These are phyloP conservation scores for Penicillium capsulatum DNA, from an alignment of 2,329 filamentous ascomycete genomes.

Conservation along the genomic window DNA sequence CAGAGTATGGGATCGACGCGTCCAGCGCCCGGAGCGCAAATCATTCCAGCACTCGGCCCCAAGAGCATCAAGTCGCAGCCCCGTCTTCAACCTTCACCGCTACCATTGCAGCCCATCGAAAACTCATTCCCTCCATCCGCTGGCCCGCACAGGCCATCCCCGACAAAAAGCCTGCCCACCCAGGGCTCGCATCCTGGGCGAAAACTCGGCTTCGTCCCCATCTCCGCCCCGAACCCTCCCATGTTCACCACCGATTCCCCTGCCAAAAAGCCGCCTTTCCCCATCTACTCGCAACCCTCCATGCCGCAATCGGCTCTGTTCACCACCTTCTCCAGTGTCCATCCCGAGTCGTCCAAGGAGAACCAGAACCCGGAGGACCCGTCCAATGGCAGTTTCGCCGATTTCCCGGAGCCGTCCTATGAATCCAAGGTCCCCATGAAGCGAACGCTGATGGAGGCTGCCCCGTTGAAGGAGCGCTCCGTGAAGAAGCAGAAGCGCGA, in stretches of 20 bases:
- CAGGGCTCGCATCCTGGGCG: constrained; percentile 54
- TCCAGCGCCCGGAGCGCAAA: constrained; percentile 50
- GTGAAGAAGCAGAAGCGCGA: constrained; percentile 66
- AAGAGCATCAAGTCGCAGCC: constrained; percentile 31
- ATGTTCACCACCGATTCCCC: constrained; percentile 48
- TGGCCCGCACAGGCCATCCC: constrained; percentile 56
- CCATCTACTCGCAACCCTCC: constrained; percentile 30
- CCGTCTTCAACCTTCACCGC: constrained; percentile 51
- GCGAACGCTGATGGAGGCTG: constrained; percentile 66
- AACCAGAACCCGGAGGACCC: constrained; percentile 38
- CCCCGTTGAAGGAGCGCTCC: constrained; percentile 65
- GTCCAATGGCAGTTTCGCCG: constrained; percentile 44
- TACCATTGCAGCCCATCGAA: constrained; percentile 45
- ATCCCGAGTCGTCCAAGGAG: constrained; percentile 48
- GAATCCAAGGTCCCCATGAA: constrained; percentile 46
- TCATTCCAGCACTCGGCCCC: constrained; percentile 54
- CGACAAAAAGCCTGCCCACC: constrained; percentile 59
- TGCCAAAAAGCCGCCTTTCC: constrained; percentile 42
- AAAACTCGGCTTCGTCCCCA: constrained; percentile 61
- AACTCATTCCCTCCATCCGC: constrained; percentile 57
- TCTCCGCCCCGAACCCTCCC: constrained; percentile 44
- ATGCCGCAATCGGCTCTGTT: constrained; percentile 47
- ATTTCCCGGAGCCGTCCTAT: constrained; percentile 47
- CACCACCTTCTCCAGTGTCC: constrained; percentile 47
- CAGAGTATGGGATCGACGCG: constrained; percentile 39